phyloP scores from a whole-genome alignment of 768 basidiomycete species.

The Daedalea quercina region DNA sequence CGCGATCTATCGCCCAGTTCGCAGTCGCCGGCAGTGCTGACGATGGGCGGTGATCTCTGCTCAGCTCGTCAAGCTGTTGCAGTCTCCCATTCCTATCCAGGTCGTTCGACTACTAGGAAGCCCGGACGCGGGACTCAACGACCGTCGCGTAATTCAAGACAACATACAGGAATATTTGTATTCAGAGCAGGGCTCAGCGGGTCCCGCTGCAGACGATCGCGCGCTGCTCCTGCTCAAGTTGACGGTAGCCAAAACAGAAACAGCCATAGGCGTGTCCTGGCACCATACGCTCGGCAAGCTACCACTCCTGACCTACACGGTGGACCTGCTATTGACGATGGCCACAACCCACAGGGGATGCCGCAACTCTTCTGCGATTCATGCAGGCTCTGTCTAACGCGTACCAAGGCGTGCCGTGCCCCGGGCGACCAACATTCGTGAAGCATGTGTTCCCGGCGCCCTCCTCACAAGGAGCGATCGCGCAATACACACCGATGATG shows the following conservation, averaged over 20 bases:
- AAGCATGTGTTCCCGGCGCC: slow-evolving; percentile 20
- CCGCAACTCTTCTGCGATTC: slow-evolving; percentile 20
- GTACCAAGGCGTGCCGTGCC: slow-evolving; percentile 18
- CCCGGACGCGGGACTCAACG: background rate
- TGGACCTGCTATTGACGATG: too few relatives aligned
- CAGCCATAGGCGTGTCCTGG: slow-evolving; percentile 28
- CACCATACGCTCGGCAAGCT: slow-evolving; percentile 26
- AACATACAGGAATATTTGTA: slow-evolving; percentile 1
- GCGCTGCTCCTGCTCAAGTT: slow-evolving; percentile 22
- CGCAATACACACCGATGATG: slow-evolving; percentile 17
- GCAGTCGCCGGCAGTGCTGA: background rate
- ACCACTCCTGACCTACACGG: background rate
- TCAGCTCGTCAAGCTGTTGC: background rate
- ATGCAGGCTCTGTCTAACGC: slow-evolving; percentile 23
- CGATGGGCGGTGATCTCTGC: background rate
- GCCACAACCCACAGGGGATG: slow-evolving; percentile 21
- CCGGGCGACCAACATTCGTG: slow-evolving; percentile 17
- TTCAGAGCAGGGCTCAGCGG: background rate
- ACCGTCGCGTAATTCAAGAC: slow-evolving; percentile 8
- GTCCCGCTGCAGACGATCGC: background rate
- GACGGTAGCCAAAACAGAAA: slow-evolving; percentile 18
- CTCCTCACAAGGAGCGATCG: slow-evolving; percentile 1
- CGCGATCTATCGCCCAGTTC: background rate
- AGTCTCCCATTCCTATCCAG: background rate
- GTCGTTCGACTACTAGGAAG: background rate